phyloP scores from a whole-genome alignment of 768 basidiomycete genomes.

The Hygrocybe punicea region DNA sequence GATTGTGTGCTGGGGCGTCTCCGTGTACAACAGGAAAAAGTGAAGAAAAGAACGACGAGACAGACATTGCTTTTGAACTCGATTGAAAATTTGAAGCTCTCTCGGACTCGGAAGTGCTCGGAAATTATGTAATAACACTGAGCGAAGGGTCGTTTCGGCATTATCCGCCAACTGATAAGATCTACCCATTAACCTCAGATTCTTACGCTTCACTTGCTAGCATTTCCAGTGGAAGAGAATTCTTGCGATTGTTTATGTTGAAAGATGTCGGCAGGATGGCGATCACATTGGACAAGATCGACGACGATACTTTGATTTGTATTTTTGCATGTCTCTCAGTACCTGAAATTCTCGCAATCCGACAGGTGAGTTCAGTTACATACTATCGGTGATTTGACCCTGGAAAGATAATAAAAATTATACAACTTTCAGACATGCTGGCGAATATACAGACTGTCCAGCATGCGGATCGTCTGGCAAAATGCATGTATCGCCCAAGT shows the following conservation, averaged over 20 bases:
- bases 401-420: background rate
- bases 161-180: background rate
- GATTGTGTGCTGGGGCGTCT: constrained; percentile 28
- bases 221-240: background rate
- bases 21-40: constrained; percentile 44
- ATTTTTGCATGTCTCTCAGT: constrained; percentile 37
- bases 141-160: constrained; percentile 1
- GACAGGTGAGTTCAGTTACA: constrained; percentile 38
- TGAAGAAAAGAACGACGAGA: constrained; percentile 46
- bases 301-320: constrained; percentile 38
- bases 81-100: background rate
- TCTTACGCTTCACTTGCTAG: background rate
- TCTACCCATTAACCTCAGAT: background rate
- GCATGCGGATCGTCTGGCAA: constrained; percentile 55
- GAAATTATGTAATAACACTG: background rate
- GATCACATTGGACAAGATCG: constrained; percentile 1
- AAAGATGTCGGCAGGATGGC: background rate
- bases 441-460: constrained; percentile 43
- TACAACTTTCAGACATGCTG: constrained; percentile 46
- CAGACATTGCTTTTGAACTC: constrained; percentile 14
- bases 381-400: no score
- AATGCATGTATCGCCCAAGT: constrained; percentile 45
- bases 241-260: background rate
- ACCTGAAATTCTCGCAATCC: constrained; percentile 40
- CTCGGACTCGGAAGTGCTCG: background rate